phyloP scores from a whole-genome alignment of 208 protist genomes.

The Porcisia deanei region DNA sequence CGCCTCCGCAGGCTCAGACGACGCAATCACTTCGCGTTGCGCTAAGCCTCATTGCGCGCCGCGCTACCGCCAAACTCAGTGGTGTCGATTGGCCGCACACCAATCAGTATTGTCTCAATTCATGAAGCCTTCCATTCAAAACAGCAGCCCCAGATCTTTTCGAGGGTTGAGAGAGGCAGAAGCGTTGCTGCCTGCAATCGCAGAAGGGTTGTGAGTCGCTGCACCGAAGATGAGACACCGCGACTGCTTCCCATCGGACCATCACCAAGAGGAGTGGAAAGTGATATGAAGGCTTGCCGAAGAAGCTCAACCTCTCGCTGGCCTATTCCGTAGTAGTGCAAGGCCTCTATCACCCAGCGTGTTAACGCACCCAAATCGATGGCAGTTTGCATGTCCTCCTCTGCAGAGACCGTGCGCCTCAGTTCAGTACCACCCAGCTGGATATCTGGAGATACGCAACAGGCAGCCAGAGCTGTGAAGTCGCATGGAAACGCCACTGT shows the following conservation, averaged over 20 bases:
- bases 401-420: not conserved
- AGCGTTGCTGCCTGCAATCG: slow-evolving; percentile 22
- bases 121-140: not conserved
- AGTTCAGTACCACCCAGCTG: not conserved
- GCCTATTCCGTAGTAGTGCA: slow-evolving; percentile 39
- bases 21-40: not conserved
- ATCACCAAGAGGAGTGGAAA: not conserved
- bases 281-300: not conserved
- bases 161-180: slow-evolving; percentile 27
- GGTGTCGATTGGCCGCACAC: not conserved
- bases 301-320: slow-evolving; percentile 2
- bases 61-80: not conserved
- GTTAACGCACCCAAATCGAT: slow-evolving; percentile 10
- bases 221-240: not conserved
- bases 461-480: slow-evolving; percentile 25
- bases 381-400: not conserved
- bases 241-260: not conserved
- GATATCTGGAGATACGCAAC: not conserved
- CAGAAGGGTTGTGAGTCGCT: slow-evolving; percentile 21
- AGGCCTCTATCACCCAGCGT: slow-evolving; percentile 41
- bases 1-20: not conserved
- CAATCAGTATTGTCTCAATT: not conserved
- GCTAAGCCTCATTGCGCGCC: not conserved
- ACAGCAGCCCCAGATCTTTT: slow-evolving; percentile 34
- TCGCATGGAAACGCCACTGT: slow-evolving; percentile 39